Conservation (phyloP, 208 protist genomes). For the Trypanosoma platydactyli region DNA sequence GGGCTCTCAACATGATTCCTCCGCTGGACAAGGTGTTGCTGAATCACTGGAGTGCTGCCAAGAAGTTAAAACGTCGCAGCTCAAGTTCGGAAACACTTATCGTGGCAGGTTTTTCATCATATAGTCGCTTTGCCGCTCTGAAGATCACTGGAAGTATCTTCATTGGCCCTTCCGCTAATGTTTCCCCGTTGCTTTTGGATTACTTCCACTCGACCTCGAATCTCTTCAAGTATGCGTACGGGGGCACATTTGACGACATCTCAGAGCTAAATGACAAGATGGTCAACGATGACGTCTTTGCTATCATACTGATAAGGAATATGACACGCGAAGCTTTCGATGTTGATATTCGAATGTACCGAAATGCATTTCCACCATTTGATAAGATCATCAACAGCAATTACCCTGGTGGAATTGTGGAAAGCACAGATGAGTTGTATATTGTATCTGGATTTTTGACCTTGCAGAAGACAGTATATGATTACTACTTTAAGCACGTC, state of each 20-base stretch:
- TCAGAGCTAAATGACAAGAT: constrained; percentile 34
- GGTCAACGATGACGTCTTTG: constrained; percentile 41
- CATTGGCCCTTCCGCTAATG: constrained; percentile 56
- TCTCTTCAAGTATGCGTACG: constrained; percentile 61
- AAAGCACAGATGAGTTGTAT: constrained; percentile 63
- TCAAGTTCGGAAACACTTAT: constrained; percentile 14
- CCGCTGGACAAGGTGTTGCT: constrained; percentile 48
- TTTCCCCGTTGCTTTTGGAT: constrained; percentile 34
- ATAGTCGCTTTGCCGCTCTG: constrained; percentile 50
- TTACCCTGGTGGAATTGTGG: constrained; percentile 41
- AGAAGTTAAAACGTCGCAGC: constrained; percentile 31
- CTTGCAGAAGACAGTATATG: constrained; percentile 60
- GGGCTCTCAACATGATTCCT: constrained; percentile 29
- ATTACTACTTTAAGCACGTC: constrained; percentile 55
- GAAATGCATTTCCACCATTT: constrained; percentile 39
- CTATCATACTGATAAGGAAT: constrained; percentile 30
- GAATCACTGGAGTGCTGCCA: constrained; percentile 55
- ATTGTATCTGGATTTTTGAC: constrained; percentile 72
- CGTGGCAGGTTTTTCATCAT: constrained; percentile 24
- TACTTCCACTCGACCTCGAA: constrained; percentile 34
- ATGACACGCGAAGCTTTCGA: constrained; percentile 50
- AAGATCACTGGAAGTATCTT: constrained; percentile 44
- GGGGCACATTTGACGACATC: constrained; percentile 59
- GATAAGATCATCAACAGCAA: constrained; percentile 27
- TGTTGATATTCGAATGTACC: constrained; percentile 67